A percentile compares a stretch with the other conserved stretches of the same genome.
Evolutionary conservation across 2,329 filamentous ascomycete genomes (phyloP).

Genomic region (Penicillium sp.): DNA sequence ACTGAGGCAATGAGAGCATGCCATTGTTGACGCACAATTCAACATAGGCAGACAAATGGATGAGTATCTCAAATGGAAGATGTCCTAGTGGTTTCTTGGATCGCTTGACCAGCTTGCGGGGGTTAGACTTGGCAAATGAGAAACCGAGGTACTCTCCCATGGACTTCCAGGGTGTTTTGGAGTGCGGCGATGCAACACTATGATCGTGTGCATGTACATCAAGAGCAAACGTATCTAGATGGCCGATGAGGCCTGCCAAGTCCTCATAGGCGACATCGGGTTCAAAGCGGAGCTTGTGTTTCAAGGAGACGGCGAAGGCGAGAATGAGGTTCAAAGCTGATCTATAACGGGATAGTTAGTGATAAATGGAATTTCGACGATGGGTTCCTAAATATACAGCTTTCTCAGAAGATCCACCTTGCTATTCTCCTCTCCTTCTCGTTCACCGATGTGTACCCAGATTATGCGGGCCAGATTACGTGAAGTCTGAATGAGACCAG

Average conservation of each 20-base stretch:
- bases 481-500: constrained; percentile 60
- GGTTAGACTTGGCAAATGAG: constrained; percentile 77
- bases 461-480: constrained; percentile 71
- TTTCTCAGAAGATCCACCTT: constrained; percentile 75
- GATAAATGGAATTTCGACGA: too few species aligned
- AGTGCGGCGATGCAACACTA: constrained; percentile 41
- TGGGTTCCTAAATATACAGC: constrained; percentile 48
- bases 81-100: constrained; percentile 77
- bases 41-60: constrained; percentile 70
- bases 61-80: constrained; percentile 80
- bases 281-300: constrained; percentile 84
- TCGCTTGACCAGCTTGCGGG: constrained; percentile 76
- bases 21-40: constrained; percentile 62
- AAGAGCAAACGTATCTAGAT: constrained; percentile 77
- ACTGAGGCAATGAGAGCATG: constrained; percentile 43
- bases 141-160: constrained; percentile 76
- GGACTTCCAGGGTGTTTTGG: constrained; percentile 64
- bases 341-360: constrained; percentile 31
- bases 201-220: constrained; percentile 61
- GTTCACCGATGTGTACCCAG: constrained; percentile 77
- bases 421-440: constrained; percentile 57
- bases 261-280: constrained; percentile 79
- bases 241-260: constrained; percentile 69
- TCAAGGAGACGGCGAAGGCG: constrained; percentile 75
- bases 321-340: constrained; percentile 78